Percentiles rank a stretch among this genome's conserved stretches.
phyloP scores from a whole-genome alignment of 768 basidiomycete species.

The Pleurotus salmoneostramineus region DNA sequence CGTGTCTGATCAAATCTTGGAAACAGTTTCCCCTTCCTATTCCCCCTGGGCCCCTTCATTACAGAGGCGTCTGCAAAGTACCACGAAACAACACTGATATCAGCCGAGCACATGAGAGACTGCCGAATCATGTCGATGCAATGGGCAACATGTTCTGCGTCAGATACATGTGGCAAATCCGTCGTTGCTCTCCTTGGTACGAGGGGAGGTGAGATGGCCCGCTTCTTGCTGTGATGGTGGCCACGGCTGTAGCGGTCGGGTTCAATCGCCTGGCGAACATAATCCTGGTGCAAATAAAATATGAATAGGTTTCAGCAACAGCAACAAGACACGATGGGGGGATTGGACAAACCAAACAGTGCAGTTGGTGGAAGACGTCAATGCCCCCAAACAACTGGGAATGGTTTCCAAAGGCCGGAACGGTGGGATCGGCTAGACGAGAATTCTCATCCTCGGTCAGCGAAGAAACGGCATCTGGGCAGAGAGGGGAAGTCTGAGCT shows the following conservation, averaged over 20 bases:
- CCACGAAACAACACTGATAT: conserved; percentile 16
- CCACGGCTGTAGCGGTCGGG: conserved; percentile 9
- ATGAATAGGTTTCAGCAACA: background rate
- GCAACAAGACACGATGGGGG: background rate
- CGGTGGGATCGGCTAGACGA: conserved; percentile 16
- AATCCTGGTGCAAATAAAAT: conserved; percentile 10
- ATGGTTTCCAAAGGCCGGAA: conserved; percentile 15
- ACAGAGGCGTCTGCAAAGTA: conserved; percentile 5
- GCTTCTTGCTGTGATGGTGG: background rate
- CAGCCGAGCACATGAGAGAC: conserved; percentile 16
- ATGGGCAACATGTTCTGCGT: conserved; percentile 14
- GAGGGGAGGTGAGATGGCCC: too few relatives aligned
- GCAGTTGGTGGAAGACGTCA: conserved; percentile 23
- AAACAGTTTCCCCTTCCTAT: background rate
- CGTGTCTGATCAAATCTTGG: conserved; percentile 3
- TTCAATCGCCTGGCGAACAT: conserved; percentile 13
- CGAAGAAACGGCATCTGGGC: conserved; percentile 10
- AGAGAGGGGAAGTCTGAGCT: background rate
- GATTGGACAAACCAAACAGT: conserved; percentile 17
- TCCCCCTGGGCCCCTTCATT: background rate
- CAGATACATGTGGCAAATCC: conserved; percentile 6
- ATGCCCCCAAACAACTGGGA: conserved; percentile 15
- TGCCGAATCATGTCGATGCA: conserved; percentile 19
- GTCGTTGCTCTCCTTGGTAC: background rate
- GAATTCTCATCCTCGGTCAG: conserved; percentile 15